Evolutionary conservation across 2,329 filamentous ascomycete species (phyloP).

Genomic region (Stemphylium beticola): DNA sequence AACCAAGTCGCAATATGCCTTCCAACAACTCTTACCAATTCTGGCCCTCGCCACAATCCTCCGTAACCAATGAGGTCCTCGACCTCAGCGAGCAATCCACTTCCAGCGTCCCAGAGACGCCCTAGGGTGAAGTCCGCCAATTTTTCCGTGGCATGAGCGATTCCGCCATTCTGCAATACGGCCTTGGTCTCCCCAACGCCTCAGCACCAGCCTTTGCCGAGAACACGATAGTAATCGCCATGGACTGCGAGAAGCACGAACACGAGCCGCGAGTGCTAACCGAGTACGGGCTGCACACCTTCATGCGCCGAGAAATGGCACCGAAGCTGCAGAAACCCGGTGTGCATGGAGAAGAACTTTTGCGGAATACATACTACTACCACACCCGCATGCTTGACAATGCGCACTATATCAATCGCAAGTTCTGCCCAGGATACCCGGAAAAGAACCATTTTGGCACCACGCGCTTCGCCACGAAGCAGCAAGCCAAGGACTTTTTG

Average conservation of each 20-base stretch:
- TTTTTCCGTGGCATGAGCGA: not conserved
- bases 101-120: not conserved
- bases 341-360: not conserved
- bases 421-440: conserved; percentile 4
- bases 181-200: not conserved
- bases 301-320: not conserved
- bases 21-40: too few relatives aligned
- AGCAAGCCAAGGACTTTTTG: not conserved
- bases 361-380: not conserved
- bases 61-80: too few relatives aligned
- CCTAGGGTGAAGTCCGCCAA: not conserved
- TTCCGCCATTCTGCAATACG: not conserved
- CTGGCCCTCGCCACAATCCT: too few relatives aligned
- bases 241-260: not conserved
- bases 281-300: not conserved
- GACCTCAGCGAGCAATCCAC: not conserved
- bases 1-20: too few relatives aligned
- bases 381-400: not conserved
- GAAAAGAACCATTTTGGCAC: conserved; percentile 10
- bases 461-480: conserved; percentile 6
- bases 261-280: not conserved
- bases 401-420: not conserved
- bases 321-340: not conserved
- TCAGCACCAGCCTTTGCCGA: not conserved
- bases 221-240: not conserved